Conservation (phyloP, 1,139 yeast species). For the Yamadazyma dendronema region DNA sequence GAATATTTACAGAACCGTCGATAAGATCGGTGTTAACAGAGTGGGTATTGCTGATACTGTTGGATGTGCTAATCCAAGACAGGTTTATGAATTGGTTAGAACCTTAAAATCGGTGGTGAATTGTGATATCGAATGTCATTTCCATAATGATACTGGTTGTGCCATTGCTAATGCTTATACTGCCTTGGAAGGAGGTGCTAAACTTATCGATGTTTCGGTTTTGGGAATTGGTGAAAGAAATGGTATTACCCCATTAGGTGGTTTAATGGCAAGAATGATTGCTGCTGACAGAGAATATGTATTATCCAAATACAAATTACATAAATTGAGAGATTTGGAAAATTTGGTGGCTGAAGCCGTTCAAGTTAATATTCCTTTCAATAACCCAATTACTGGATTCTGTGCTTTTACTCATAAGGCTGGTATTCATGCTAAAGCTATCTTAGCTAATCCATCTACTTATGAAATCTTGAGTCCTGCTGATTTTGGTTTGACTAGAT, state of each 20-base stretch:
- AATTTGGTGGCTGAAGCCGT: conserved; percentile 59
- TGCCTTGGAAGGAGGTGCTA: conserved; percentile 62
- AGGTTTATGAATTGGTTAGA: conserved; percentile 56
- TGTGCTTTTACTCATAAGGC: conserved; percentile 65
- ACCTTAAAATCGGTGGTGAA: conserved; percentile 55
- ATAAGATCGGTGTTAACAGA: conserved; percentile 58
- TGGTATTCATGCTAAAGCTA: conserved; percentile 61
- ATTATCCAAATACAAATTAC: conserved; percentile 52
- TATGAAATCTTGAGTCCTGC: conserved; percentile 57
- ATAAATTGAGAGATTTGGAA: conserved; percentile 55
- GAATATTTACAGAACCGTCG: conserved; percentile 56
- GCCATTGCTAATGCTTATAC: conserved; percentile 63
- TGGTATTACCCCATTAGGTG: conserved; percentile 60
- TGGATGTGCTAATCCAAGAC: conserved; percentile 62
- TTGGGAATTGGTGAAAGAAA: conserved; percentile 62
- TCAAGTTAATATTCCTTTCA: conserved; percentile 57
- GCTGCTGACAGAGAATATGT: conserved; percentile 60
- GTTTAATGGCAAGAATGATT: conserved; percentile 63
- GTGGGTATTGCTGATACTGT: conserved; percentile 64
- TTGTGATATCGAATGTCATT: conserved; percentile 60
- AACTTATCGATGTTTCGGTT: conserved; percentile 54
- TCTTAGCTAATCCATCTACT: conserved; percentile 58
- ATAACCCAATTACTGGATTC: conserved; percentile 61
- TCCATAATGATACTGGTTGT: conserved; percentile 63
- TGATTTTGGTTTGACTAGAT: conserved; percentile 56